These are phyloP conservation scores for Phascolomyces articulosus DNA, from an alignment of 371 early-diverging fungal species.

Conservation along the genomic window DNA sequence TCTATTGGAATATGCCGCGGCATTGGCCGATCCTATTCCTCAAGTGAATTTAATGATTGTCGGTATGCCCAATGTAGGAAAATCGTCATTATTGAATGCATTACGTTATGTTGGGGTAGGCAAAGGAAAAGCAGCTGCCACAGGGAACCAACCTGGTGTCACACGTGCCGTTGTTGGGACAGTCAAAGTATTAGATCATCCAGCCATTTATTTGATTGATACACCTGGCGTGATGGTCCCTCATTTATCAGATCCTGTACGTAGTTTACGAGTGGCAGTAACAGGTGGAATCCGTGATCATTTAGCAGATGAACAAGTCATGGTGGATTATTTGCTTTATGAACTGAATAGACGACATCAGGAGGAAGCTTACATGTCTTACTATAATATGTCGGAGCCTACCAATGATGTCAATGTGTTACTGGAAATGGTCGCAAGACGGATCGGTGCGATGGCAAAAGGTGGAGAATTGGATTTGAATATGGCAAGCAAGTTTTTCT, in stretches of 20 bases:
- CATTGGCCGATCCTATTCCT: constrained; percentile 49
- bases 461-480: constrained; percentile 71
- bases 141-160: constrained; percentile 90
- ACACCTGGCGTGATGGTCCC: constrained; percentile 93
- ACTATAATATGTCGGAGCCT: constrained; percentile 45
- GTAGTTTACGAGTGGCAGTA: constrained; percentile 79
- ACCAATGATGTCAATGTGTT: constrained; percentile 72
- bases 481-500: constrained; percentile 71
- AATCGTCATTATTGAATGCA: constrained; percentile 90
- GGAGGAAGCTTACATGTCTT: constrained; percentile 31
- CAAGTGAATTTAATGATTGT: constrained; percentile 80
- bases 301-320: constrained; percentile 77
- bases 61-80: constrained; percentile 97
- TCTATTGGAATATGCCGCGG: constrained; percentile 65
- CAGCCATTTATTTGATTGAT: constrained; percentile 88
- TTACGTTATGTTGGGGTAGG: constrained; percentile 75
- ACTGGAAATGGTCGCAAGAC: constrained; percentile 62
- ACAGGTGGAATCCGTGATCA: constrained; percentile 91
- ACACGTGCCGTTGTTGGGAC: constrained; percentile 82
- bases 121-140: constrained; percentile 82
- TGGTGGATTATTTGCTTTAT: constrained; percentile 90
- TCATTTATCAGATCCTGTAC: constrained; percentile 75
- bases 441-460: constrained; percentile 78
- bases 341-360: constrained; percentile 68
- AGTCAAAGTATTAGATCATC: constrained; percentile 86